Conservation (phyloP, 2,329 filamentous ascomycete genomes). For the Rutstroemia sydowiana region DNA sequence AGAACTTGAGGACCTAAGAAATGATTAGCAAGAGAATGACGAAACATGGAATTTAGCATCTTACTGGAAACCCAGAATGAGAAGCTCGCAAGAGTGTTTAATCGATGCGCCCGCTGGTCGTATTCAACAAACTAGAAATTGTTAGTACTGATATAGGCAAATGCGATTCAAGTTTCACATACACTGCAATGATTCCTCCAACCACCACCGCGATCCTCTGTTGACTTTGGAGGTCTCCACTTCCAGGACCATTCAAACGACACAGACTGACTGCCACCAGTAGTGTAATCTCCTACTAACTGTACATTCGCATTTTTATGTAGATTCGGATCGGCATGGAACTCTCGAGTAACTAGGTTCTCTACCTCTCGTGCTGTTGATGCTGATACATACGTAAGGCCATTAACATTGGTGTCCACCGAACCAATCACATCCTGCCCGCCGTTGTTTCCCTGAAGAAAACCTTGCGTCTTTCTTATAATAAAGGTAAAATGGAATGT, state of each 20-base stretch:
- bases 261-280: constrained; percentile 73
- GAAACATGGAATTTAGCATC: constrained; percentile 24
- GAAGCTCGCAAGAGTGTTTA: constrained; percentile 85
- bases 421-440: constrained; percentile 42
- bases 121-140: constrained; percentile 79
- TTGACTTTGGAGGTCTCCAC: constrained; percentile 81
- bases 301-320: constrained; percentile 97
- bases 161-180: constrained; percentile 31
- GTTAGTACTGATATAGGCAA: constrained; percentile 14
- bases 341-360: constrained; percentile 88
- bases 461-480: constrained; percentile 47
- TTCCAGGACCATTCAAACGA: constrained; percentile 95
- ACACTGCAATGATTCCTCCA: constrained; percentile 95
- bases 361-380: constrained; percentile 82
- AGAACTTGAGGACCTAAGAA: constrained; percentile 29
- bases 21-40: constrained; percentile 16
- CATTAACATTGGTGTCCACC: constrained; percentile 72
- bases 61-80: constrained; percentile 89
- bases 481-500: constrained; percentile 90
- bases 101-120: constrained; percentile 80
- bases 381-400: constrained; percentile 87
- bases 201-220: constrained; percentile 78
- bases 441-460: constrained; percentile 36
- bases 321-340: constrained; percentile 92
- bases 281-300: constrained; percentile 85